Evolutionary conservation across 306 rosid genomes (phyloP), one percentile per base, ranked within the genome.

Genomic region (Mimosa pudica): DNA sequence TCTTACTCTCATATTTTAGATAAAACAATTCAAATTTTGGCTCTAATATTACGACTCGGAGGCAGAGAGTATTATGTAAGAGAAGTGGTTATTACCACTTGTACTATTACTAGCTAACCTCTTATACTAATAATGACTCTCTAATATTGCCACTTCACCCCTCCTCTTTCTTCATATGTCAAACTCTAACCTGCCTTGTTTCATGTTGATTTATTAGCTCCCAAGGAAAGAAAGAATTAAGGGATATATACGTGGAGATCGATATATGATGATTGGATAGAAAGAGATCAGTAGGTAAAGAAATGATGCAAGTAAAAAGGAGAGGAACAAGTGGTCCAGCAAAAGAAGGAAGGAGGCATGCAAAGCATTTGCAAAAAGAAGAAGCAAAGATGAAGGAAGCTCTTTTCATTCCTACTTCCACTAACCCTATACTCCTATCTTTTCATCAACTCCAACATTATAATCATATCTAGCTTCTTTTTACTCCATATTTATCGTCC

Each of bases 331-430:
- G 87, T 77, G 82, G 87, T 84, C 87, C 84, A 71, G 65, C 30
- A 1, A 1, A 18, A 16, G 68, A 45, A 33, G 77, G 12, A 57
- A 12, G 33, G 63, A 65, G 71, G 79, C 77, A 69, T 61, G 76
- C 82, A 77, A 41, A 57, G 63, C 63, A 18, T 57, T 76, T 84
- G 84, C 70, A 74, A 84, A 84, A 84, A 66, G 65, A 77, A 76
- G 48, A 84, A 84, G 82, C 77, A 80, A 80, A 84, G 84, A 6
- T 66, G 36, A 10, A 18, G 63, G 32, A 57, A 57, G 63, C 32
- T 57, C 33, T 32, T 57, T 57, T 55, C 61, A 16, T 18, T 57
- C 63, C 63, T 16, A 17, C 24, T 54, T 6, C 62, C 62, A 57
- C 62, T 57, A 57, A 57, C 62, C 62, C 62, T 18, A 24, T 24